Evolutionary conservation across 768 basidiomycete genomes (phyloP).

Genomic region (Kondoa subrosea): DNA sequence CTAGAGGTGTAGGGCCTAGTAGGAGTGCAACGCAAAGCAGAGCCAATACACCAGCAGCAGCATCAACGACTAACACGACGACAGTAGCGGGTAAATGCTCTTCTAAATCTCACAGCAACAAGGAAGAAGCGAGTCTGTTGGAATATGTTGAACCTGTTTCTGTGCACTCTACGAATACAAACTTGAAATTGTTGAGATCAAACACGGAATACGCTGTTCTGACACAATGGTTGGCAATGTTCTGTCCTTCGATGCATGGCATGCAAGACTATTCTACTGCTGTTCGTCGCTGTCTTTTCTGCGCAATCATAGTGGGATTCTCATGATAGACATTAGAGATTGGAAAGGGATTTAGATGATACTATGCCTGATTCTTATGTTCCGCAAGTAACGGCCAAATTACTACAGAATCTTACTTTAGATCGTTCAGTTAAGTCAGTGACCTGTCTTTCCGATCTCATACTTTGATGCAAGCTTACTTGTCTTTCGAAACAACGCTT

Average conservation of each 20-base stretch:
- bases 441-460: background rate
- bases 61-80: too few relatives aligned
- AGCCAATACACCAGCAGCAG: too few relatives aligned
- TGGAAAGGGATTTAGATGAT: background rate
- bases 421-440: conserved; percentile 1
- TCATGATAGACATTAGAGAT: background rate
- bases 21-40: too few relatives aligned
- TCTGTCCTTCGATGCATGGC: background rate
- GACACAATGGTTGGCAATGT: background rate
- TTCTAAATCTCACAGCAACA: background rate
- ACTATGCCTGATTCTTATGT: background rate
- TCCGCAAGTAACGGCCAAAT: background rate
- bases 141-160: background rate
- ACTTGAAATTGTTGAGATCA: background rate
- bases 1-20: too few relatives aligned
- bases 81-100: too few relatives aligned
- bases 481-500: background rate
- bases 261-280: background rate
- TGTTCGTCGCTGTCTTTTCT: background rate
- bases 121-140: background rate
- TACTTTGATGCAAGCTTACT: background rate
- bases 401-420: background rate
- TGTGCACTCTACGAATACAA: background rate
- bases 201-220: background rate
- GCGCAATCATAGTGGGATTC: background rate